These are phyloP conservation scores for Diplodia seriata DNA, from an alignment of 2,329 filamentous ascomycete species.

Conservation along the genomic window DNA sequence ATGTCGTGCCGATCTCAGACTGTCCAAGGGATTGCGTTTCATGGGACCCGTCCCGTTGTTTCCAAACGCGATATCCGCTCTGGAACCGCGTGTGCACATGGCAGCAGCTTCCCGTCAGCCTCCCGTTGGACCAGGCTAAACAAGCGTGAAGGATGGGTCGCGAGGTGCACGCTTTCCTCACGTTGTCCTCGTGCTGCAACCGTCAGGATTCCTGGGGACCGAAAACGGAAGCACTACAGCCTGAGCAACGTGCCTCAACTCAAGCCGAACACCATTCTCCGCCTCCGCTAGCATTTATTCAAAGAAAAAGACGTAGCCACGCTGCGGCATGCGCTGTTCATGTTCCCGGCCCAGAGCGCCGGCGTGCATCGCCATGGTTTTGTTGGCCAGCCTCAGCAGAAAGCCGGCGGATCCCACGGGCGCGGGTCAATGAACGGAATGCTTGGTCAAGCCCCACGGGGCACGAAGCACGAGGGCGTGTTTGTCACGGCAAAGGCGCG, in stretches of 20 bases:
- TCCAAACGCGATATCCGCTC: background rate
- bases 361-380: background rate
- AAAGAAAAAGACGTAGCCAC: conserved; percentile 16
- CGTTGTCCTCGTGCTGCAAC: conserved; percentile 28
- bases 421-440: conserved; percentile 1
- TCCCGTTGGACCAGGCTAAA: conserved; percentile 13
- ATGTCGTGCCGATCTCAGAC: background rate
- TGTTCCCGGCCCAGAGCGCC: conserved; percentile 5
- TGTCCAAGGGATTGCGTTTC: background rate
- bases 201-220: conserved; percentile 1
- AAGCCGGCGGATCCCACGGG: background rate
- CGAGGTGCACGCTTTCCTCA: conserved; percentile 14
- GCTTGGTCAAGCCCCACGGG: conserved; percentile 11
- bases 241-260: conserved; percentile 21
- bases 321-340: conserved; percentile 9
- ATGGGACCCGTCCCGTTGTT: background rate
- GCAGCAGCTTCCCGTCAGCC: background rate
- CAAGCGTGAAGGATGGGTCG: conserved; percentile 12
- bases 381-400: conserved; percentile 4
- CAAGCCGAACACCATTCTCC: background rate
- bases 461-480: conserved; percentile 18
- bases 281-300: conserved; percentile 11
- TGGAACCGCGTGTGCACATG: conserved; percentile 1
- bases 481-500: conserved; percentile 6
- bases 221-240: conserved; percentile 16